Evolutionary conservation across 2,329 filamentous ascomycete species (phyloP), one percentile per base, ranked within the genome.

Genomic region (Nemania serpens): DNA sequence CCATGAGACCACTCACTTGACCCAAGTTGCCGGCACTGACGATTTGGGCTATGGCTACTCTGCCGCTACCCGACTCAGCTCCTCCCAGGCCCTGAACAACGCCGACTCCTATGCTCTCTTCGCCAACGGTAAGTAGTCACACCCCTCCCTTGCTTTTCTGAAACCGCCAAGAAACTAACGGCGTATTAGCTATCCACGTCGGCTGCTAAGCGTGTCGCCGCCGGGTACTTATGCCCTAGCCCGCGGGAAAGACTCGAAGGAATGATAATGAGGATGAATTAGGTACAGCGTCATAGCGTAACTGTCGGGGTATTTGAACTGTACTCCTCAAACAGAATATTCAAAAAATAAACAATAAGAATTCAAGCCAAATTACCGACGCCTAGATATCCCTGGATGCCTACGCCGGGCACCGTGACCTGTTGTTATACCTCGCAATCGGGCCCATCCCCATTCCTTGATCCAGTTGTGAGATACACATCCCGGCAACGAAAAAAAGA

Each of bases 1-100:
- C 13, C 88, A 91, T 69, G 88, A 91, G 78, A 78, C 81, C 66
- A 88, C 87, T 9, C 88, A 90, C 70, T 64, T 82, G 78, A 82
- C n/a, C 75, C 81, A 70, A 79, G 75, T 75, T 63, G 84, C 84
- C 58, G 84, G 85, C 9, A 89, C 87, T 1, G 72, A 80, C 1
- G 88, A 90, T 69, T 76, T 82, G 54, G 82, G 78, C 29, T 89
- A 88, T 68, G 72, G 78, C 2, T 79, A 84, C 58, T 77, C 75
- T 43, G 86, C 84, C 49, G 82, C 86, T 61, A 66, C 73, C 13
- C 69, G 74, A 5, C 72, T 90, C 63, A 77, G 74, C 5, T 77
- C 78, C 0, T 67, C 72, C 3, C 73, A 83, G 69, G 86, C 86
- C 51, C 69, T 89, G 9, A 77, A 81, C 68, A 88, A 90, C 64